Evolutionary conservation across 108 stramenopile species (phyloP), one percentile per base, ranked within the genome.

Genomic region (Schizochytrium sp.): DNA sequence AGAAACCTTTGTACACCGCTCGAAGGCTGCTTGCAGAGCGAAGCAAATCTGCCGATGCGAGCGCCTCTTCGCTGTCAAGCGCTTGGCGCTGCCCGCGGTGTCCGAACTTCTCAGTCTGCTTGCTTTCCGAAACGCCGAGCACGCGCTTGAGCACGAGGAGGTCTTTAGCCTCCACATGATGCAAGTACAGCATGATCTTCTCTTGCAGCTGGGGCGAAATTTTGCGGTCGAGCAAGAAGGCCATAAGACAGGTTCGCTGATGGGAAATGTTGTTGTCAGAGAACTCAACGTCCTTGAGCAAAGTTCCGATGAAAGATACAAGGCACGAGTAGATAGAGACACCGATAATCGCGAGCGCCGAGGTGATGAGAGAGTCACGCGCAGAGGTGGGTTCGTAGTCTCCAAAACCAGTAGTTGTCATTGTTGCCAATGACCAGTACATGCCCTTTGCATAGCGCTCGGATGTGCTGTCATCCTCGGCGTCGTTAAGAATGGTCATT

Each of bases 341-440:
- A 12, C 89, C 89, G 23, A 87, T 25, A 16, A 89, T 87, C 51
- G 60, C 57, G n/a, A 89, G 6, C 5, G 47, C 19, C 16, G 69
- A 57, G 34, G 89, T 44, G 58, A 87, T 58, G 57, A 76, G 57
- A 21, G 57, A 83, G 8, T 12, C 45, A 4, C 60, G 44, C 21
- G 44, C 25, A 2, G 57, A 44, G 8, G 5, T 16, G 16, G 89
- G 89, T 5, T 44, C 57, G 4, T 87, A 87, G 83, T 90, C 90
- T n/a, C 90, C 90, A 23, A 88, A 90, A 5, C 90, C 90, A 28
- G 72, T 72, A 2, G 90, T 88, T 5, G 90, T 90, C 58, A 90
- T 87, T 8, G 90, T 90, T 25, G 90, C 69, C 10, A 90, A 53
- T 0, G 88, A 25, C 90, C 90, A 90, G 45, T 90, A 90, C 47